Base-by-base conservation (phyloP, 1,284 basidiomycete genomes). In the Melampsora larici-populina region DNA sequence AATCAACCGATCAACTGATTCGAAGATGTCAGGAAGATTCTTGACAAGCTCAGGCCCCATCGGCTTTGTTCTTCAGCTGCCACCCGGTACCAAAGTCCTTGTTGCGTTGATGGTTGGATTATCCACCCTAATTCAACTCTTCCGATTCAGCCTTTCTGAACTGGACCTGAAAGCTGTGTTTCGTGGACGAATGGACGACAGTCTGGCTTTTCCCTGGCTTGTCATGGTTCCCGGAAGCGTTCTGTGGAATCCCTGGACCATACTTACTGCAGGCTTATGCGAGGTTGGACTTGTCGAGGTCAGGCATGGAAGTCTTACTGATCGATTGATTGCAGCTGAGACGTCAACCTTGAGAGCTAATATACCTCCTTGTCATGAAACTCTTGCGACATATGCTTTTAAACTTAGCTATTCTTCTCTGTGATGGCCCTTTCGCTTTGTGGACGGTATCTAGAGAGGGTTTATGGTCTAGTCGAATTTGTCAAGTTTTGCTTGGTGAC, bases 201-300 rank as follows among this genome's bases (percentile, higher is more conserved):
- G 82, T 5, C 81, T 85, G 31, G 85, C 81, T 79, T 85, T 87
- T 46, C 90, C 92, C 21, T 97, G 92, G 86, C 87, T 98, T 81
- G 90, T 92, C 17, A 86, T 97, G 73, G 87, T 94, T 13, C 94
- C 96, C 1, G 94, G 92, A 36, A 88, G 87, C 46, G 91, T 91
- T 82, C 84, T 93, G 65, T 93, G 91, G 85, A 91, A 91, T 81
- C 96, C 96, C 36, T 99, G 94, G 95, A 94, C 93, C 1, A 88
- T 99, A 79, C 84, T 95, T 33, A 94, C 92, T 0, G 90, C 93
- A 0, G 90, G 89, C 13, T 89, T 96, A 79, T 91, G 97, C 65
- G 96, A 99, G 85, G 89, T 90, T 67, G 90, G 88, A 78, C 81
- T 94, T 78, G 85, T 93, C 80, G 94, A 96, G 88, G 94, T 92